Percentiles rank a stretch among this genome's conserved stretches.
Conservation (phyloP, 2,329 filamentous ascomycete species). For the Alternaria sp. region DNA sequence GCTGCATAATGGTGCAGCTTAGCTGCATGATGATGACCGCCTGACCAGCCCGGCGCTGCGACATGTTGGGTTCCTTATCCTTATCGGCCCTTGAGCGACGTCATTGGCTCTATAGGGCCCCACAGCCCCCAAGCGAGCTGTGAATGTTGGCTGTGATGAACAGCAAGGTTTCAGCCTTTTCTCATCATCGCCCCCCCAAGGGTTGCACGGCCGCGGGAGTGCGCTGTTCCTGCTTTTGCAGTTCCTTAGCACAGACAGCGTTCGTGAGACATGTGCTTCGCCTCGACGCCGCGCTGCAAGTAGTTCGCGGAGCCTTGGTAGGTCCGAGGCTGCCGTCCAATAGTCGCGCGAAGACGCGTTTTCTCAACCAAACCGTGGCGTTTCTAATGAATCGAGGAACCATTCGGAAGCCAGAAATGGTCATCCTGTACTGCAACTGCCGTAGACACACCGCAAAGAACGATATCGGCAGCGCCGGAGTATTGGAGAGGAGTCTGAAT, state of each 20-base stretch:
- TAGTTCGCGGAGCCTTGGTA: constrained; percentile 8
- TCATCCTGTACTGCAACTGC: constrained; percentile 5
- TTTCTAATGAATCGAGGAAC: constrained; percentile 18
- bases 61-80: constrained; percentile 29
- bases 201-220: constrained; percentile 27
- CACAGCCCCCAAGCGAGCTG: constrained; percentile 18
- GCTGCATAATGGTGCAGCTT: constrained; percentile 33
- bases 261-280: constrained; percentile 20
- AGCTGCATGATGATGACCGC: constrained; percentile 20
- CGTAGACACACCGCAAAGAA: constrained; percentile 4
- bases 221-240: constrained; percentile 27
- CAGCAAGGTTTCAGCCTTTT: constrained; percentile 19
- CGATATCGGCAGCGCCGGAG: constrained; percentile 22
- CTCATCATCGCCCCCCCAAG: constrained; percentile 11
- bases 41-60: constrained; percentile 26
- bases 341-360: constrained; percentile 5
- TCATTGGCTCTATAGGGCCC: constrained; percentile 29
- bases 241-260: constrained; percentile 9
- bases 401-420: not conserved
- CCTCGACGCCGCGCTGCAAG: constrained; percentile 13
- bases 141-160: constrained; percentile 18
- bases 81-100: constrained; percentile 32
- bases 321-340: constrained; percentile 19
- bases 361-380: constrained; percentile 17
- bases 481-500: constrained; percentile 1